Conservation (phyloP, 495 filamentous ascomycete species). For the Cetradonia linearis region DNA sequence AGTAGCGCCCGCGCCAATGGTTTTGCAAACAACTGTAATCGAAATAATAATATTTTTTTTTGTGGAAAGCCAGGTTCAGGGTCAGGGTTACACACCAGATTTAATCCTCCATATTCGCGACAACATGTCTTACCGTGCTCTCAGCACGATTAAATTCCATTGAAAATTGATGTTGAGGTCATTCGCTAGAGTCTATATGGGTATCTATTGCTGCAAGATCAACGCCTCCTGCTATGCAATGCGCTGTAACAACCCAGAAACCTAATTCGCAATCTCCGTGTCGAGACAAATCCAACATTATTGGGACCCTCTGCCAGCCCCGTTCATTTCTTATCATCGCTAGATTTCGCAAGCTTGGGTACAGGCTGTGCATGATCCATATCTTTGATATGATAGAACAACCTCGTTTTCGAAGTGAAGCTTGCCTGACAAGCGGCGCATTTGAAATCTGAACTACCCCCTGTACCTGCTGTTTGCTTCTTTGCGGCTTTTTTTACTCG, state of each 20-base stretch:
- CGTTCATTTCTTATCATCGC: constrained; percentile 31
- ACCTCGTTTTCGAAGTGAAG: constrained; percentile 57
- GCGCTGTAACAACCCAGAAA: background rate
- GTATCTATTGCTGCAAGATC: constrained; percentile 1
- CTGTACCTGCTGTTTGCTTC: constrained; percentile 31
- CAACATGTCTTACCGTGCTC: background rate
- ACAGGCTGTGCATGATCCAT: constrained; percentile 47
- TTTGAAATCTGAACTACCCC: constrained; percentile 25
- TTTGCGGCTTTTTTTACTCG: constrained; percentile 70
- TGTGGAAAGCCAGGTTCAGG: background rate
- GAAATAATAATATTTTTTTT: no score
- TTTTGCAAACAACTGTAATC: no score
- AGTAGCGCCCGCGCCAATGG: no score
- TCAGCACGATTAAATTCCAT: background rate
- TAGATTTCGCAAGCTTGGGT: constrained; percentile 22
- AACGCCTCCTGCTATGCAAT: constrained; percentile 15
- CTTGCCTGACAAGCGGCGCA: constrained; percentile 51
- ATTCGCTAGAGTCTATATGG: background rate
- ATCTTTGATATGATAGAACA: constrained; percentile 67
- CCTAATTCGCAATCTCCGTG: background rate
- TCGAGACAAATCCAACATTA: background rate
- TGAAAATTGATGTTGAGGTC: background rate
- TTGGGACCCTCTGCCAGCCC: background rate
- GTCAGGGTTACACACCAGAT: background rate
- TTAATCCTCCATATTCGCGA: background rate